Percentiles rank a stretch among this genome's conserved stretches.
These are phyloP conservation scores for Begonia fuchsioides DNA, from an alignment of 306 rosid genomes.

Conservation along the genomic window DNA sequence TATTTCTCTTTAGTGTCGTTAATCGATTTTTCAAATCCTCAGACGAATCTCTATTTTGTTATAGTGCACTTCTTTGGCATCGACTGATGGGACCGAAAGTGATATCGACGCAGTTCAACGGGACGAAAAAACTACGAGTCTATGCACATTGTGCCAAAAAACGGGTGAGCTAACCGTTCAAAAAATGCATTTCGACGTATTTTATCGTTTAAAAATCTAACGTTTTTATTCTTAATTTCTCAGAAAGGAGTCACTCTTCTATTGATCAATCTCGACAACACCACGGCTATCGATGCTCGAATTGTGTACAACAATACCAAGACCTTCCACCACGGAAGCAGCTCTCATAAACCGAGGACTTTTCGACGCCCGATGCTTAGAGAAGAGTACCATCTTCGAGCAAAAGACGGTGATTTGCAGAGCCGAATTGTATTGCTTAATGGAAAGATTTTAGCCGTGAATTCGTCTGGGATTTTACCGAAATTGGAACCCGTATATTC, in stretches of 20 bases:
- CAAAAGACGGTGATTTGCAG: slow-evolving; percentile 47
- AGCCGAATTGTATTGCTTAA: slow-evolving; percentile 72
- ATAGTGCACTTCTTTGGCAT: slow-evolving; percentile 91
- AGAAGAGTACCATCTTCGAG: slow-evolving; percentile 68
- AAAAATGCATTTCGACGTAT: no score
- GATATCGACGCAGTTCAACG: slow-evolving; percentile 42
- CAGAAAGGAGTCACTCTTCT: slow-evolving; percentile 79
- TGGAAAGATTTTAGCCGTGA: slow-evolving; percentile 43
- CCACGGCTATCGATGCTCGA: slow-evolving; percentile 23
- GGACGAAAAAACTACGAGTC: slow-evolving; percentile 53
- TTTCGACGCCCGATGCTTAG: slow-evolving; percentile 16
- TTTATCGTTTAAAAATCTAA: no score
- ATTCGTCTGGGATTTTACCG: slow-evolving; percentile 65
- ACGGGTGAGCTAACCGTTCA: slow-evolving; percentile 33
- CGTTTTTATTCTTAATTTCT: background rate
- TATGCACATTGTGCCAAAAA: slow-evolving; percentile 85
- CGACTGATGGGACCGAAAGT: slow-evolving; percentile 71
- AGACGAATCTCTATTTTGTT: background rate
- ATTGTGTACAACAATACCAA: slow-evolving; percentile 18
- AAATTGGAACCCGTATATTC: slow-evolving; percentile 39
- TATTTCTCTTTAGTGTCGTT: no score
- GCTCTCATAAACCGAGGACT: slow-evolving; percentile 5
- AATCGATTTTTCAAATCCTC: no score
- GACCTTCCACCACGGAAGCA: slow-evolving; percentile 18
- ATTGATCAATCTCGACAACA: slow-evolving; percentile 48